These are phyloP conservation scores for Claviceps monticola DNA, from an alignment of 2,329 filamentous ascomycete genomes.

Conservation along the genomic window DNA sequence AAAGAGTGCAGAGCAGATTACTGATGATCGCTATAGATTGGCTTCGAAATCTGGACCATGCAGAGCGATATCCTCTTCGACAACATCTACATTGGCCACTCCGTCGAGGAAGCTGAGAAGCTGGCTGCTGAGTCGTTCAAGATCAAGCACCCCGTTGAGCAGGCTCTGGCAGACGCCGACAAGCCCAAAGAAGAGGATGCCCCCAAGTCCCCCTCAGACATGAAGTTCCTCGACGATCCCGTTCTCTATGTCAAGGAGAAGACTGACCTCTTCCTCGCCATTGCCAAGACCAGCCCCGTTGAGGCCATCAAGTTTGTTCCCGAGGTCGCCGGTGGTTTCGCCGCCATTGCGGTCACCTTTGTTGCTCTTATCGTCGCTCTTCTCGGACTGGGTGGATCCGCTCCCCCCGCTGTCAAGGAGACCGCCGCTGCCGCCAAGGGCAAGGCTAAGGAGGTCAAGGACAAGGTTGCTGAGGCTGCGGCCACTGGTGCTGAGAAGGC, in stretches of 20 bases:
- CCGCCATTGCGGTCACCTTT: conserved; percentile 53
- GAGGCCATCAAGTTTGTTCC: conserved; percentile 81
- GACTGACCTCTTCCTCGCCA: conserved; percentile 75
- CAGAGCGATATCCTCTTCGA: conserved; percentile 97
- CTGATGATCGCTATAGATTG: conserved; percentile 46
- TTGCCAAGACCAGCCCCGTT: conserved; percentile 68
- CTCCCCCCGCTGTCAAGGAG: conserved; percentile 62
- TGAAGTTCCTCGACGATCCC: conserved; percentile 85
- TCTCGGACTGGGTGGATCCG: conserved; percentile 48
- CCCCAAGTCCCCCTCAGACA: conserved; percentile 57
- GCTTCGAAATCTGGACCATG: conserved; percentile 99
- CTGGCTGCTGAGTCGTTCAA: conserved; percentile 82
- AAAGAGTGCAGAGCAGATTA: background rate
- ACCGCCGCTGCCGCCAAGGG: conserved; percentile 49
- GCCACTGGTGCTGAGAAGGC: conserved; percentile 54
- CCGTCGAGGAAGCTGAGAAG: conserved; percentile 78
- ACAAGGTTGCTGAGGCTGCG: conserved; percentile 48
- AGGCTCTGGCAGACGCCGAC: conserved; percentile 61
- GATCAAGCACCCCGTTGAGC: conserved; percentile 73
- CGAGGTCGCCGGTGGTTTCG: conserved; percentile 74
- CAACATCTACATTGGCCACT: conserved; percentile 99
- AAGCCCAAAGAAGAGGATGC: conserved; percentile 60
- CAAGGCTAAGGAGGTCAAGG: conserved; percentile 58
- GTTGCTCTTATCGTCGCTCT: conserved; percentile 57
- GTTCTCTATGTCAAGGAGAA: conserved; percentile 83